A percentile compares a stretch with the other conserved stretches of the same genome.
phyloP scores from a whole-genome alignment of 2,329 filamentous ascomycete genomes.

The Exophiala sp. region DNA sequence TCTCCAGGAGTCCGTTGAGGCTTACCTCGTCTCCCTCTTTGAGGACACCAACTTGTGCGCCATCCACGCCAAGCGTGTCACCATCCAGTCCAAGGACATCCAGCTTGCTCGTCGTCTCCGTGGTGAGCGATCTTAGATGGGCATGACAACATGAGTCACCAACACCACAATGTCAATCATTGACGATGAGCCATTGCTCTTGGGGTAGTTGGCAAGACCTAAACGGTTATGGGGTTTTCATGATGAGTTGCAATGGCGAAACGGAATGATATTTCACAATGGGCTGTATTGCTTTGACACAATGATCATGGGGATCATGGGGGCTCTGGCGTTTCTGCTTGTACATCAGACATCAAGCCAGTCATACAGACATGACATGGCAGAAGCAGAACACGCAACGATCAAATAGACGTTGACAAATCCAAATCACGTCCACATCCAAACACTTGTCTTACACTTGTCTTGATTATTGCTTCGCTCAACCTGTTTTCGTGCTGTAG shows the following conservation, averaged over 20 bases:
- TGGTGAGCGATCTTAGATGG: conserved; percentile 76
- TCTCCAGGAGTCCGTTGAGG: conserved; percentile 97
- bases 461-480: background rate
- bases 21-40: conserved; percentile 96
- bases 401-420: conserved; percentile 24
- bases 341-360: conserved; percentile 23
- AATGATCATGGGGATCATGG: conserved; percentile 22
- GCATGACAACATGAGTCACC: conserved; percentile 9
- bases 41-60: conserved; percentile 98
- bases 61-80: conserved; percentile 99
- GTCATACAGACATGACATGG: conserved; percentile 22
- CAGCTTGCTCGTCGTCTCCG: conserved; percentile 93
- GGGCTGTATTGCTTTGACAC: conserved; percentile 23
- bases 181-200: conserved; percentile 2
- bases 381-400: conserved; percentile 19
- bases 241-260: conserved; percentile 21
- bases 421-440: conserved; percentile 20
- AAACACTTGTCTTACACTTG: background rate
- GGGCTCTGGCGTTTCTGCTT: conserved; percentile 24
- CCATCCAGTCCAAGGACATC: conserved; percentile 91
- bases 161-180: conserved; percentile 8
- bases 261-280: conserved; percentile 25
- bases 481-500: background rate
- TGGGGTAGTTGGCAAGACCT: conserved; percentile 16
- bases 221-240: conserved; percentile 24